Base-by-base conservation (phyloP, 2,329 filamentous ascomycete species). In the Sclerotinia spermophila region DNA sequence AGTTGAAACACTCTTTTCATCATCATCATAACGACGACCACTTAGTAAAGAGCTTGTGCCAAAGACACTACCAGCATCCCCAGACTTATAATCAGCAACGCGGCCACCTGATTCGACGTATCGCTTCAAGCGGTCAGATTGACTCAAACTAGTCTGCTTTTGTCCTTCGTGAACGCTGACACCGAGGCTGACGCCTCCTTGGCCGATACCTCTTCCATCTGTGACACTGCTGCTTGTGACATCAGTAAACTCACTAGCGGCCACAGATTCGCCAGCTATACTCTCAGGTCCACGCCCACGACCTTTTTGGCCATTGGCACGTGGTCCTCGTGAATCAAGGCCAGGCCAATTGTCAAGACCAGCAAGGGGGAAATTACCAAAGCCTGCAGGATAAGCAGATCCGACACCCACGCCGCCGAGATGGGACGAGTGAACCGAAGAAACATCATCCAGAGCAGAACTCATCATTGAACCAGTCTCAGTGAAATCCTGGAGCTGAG, bases 391-490 rank as follows among this genome's bases (percentile, higher is more conserved):
- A 80, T 95, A 98, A 35, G 93, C 92, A 62, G 90, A 90, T 15
- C 80, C 86, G 42, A 96, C 85, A n/a, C 90, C 91, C 48, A 92
- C 92, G 51, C 94, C 94, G 69, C 94, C 94, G 67, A 98, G 88
- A 1, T 94, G 90, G 59, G 94, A 97, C 62, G 94, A 94, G 81
- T 98, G 95, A 60, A 99, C 92, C 2, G 94, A 97, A 13, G 95
- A 98, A 55, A 97, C 94, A 80, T 99, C 96, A 77, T 99, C 96
- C 2, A 95, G 93, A 72, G 99, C 97, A 80, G 97, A 98, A 24
- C 95, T 96, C 76, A 97, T 86, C 79, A 97, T 92, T 4, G 95
- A 98, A 58, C 93, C 92, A 27, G 92, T 89, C 78, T 97, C 95
- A 44, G 74, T 79, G 48, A 79, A 76, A 44, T 78, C 76, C 77